phyloP scores from a whole-genome alignment of 176 grass and related monocot species.

The Chrysopogon serrulatus region DNA sequence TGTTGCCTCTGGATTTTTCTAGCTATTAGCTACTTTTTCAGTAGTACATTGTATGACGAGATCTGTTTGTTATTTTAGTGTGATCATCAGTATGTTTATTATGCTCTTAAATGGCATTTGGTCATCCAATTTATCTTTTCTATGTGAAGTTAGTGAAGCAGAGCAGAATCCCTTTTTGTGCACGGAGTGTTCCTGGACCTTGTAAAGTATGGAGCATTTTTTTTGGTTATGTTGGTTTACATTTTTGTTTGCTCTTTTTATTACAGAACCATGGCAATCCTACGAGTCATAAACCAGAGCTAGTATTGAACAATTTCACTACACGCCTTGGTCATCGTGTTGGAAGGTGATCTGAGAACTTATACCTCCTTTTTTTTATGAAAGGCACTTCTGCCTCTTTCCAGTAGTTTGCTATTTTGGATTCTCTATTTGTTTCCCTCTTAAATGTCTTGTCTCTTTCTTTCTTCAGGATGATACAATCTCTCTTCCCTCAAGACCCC shows the following conservation, averaged over 20 bases:
- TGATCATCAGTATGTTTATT: not conserved
- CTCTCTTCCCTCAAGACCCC: conserved; percentile 88
- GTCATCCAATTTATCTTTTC: not conserved
- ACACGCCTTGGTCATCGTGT: conserved; percentile 86
- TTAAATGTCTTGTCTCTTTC: not conserved
- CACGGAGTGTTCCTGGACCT: not conserved
- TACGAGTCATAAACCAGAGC: conserved; percentile 87
- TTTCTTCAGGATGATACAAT: conserved; percentile 80
- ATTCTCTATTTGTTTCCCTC: not conserved
- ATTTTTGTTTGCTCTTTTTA: conserved; percentile 10
- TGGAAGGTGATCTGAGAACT: conserved; percentile 58
- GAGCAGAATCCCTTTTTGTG: not conserved
- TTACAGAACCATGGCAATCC: conserved; percentile 92
- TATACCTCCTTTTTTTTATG: not conserved
- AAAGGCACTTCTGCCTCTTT: not conserved
- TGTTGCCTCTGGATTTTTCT: not conserved
- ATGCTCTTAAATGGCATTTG: not conserved
- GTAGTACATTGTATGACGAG: not conserved
- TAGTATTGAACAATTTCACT: conserved; percentile 97
- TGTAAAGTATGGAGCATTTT: not conserved
- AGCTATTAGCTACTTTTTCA: not conserved
- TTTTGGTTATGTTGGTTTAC: conserved; percentile 4
- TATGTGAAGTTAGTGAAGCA: not conserved
- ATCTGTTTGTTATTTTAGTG: not conserved
- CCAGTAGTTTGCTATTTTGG: not conserved